Base-by-base conservation (phyloP, 805 yeast species). In the Torulaspora franciscae region DNA sequence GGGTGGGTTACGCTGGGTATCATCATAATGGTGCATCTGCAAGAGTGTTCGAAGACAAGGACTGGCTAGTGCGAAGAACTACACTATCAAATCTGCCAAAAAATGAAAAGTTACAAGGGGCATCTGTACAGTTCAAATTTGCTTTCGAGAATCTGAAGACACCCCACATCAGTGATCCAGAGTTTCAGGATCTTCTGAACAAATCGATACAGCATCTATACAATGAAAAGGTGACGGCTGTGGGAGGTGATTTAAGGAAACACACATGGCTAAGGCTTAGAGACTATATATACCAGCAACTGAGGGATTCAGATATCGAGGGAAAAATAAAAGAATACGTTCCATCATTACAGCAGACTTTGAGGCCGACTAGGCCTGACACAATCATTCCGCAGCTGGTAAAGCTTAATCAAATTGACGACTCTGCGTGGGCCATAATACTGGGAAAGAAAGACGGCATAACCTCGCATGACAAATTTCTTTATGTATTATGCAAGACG, bases 291-390 rank as follows among this genome's bases (percentile, higher is more conserved):
- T 52, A 52, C 35, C 37, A 35, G 15, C 52, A 43, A 30, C 50
- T 59, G 9, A 37, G 49, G 7, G 47, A 51, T 37, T 32, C 37
- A 6, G 27, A 40, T 1, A 24, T 50, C 27, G 37, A 35, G 3
- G 14, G 25, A 9, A 38, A 34, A 22, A 40, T 43, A 9, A 15
- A 37, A 22, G n/a, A 32, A 7, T 50, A 42, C 36, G 14, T 22
- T 25, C 42, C 51, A 3, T 32, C 49, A 8, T 11, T 57, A 11
- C 33, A 46, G 5, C 50, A 56, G 22, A 30, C 45, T 19, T 35
- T 59, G 7, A 42, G 45, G 22, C 59, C 61, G 11, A 43, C 54
- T 4, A 27, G 50, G 19, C 58, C 61, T 2, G 26, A 17, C 6
- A 14, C 33, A 9, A 15, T 58, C 10, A 32, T 58, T 8, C 39